A percentile compares a stretch with the other conserved stretches of the same genome.
phyloP scores from a whole-genome alignment of 768 basidiomycete species.

The Trametes villosa region DNA sequence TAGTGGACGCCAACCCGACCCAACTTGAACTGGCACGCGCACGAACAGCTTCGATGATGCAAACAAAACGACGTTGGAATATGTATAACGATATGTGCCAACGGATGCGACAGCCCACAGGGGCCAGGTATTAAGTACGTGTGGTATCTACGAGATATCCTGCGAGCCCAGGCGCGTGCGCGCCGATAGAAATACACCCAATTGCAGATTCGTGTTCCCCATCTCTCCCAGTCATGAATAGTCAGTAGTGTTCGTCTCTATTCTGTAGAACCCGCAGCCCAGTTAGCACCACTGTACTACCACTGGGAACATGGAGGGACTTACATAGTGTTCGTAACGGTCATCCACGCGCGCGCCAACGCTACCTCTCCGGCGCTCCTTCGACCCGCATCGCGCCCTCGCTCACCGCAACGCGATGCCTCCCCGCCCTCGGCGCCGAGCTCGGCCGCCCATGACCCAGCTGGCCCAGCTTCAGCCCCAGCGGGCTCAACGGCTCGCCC shows the following conservation, averaged over 20 bases:
- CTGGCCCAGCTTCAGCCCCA: constrained; percentile 11
- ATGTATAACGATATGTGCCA: constrained; percentile 14
- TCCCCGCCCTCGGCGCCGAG: neutral
- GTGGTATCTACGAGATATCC: neutral
- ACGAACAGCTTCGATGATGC: neutral
- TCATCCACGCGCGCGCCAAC: neutral
- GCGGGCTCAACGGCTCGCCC: neutral
- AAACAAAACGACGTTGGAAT: neutral
- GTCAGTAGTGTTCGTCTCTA: neutral
- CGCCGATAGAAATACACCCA: neutral
- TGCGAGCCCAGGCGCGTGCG: neutral
- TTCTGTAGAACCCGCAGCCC: neutral
- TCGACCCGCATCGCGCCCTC: neutral
- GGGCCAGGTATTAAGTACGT: neutral
- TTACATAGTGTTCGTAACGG: neutral
- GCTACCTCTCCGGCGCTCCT: constrained; percentile 1
- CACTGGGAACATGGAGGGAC: neutral
- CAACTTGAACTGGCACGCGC: neutral
- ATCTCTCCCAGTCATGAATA: neutral
- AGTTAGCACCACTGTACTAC: neutral
- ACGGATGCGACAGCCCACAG: neutral
- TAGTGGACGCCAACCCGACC: neutral
- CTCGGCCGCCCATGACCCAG: constrained; percentile 2
- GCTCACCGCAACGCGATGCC: constrained; percentile 13
- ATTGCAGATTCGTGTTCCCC: neutral